A percentile compares a stretch with the other conserved stretches of the same genome.
Conservation (phyloP, 257 asterid species). For the Nemophila menziesii region DNA sequence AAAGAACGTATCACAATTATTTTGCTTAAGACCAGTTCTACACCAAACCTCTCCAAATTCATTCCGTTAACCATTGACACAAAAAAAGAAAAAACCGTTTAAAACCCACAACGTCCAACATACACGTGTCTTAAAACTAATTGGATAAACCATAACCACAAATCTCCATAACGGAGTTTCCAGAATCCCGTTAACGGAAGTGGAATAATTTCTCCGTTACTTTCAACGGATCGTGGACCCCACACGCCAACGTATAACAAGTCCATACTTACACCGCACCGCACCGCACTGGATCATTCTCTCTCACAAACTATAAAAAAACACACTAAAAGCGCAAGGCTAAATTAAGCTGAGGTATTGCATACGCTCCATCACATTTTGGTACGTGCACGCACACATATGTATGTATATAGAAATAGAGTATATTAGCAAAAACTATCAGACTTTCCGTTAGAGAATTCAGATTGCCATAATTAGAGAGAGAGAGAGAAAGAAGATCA, state of each 20-base stretch:
- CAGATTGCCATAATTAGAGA: neutral
- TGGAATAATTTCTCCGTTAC: neutral
- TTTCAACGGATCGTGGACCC: constrained; percentile 14
- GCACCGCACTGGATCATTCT: constrained; percentile 10
- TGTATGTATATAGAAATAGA: neutral
- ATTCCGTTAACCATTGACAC: neutral
- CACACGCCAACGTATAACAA: constrained; percentile 8
- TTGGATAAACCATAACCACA: neutral
- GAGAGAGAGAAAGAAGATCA: neutral
- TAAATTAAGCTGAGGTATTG: constrained; percentile 19
- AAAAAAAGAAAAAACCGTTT: too few relatives aligned
- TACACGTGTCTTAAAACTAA: neutral
- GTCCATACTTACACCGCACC: constrained; percentile 12
- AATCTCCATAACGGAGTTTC: constrained; percentile 13
- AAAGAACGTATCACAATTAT: constrained; percentile 6
- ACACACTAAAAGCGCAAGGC: constrained; percentile 12
- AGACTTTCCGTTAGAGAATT: constrained; percentile 5
- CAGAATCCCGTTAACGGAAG: constrained; percentile 2
- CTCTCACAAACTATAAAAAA: constrained; percentile 26
- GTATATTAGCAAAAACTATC: neutral
- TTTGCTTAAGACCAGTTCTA: constrained; percentile 12
- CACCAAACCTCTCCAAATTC: constrained; percentile 3
- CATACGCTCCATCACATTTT: neutral
- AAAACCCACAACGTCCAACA: too few relatives aligned
- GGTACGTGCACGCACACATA: neutral